Evolutionary conservation across 305 asterid genomes (phyloP), one percentile per base, ranked within the genome.

Genomic region (Fraxinus greggii): DNA sequence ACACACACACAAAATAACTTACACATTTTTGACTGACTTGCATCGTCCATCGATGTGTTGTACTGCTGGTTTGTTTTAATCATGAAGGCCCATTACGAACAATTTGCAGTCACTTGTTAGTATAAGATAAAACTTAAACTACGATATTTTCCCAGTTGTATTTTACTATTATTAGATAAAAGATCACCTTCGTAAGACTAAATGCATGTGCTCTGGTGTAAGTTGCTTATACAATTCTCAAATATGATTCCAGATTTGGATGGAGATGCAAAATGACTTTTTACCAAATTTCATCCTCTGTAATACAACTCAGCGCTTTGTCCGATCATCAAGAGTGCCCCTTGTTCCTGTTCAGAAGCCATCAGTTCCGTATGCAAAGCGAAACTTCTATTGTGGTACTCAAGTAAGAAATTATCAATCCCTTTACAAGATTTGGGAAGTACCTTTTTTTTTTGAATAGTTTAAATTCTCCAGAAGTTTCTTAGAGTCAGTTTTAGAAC

Each of bases 291-390:
- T 93, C 87, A 92, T 94, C 87, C 93, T 96, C 45, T 96, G 98
- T 87, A 96, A 96, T 91, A 94, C 98, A 79, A 96, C 99, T 84
- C 99, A 96, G 77, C 98, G 98, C 80, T 96, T 93, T 87, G 98
- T 96, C 42, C 89, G 98, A 83, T 94, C 98, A 83, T 90, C 97
- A 63, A 91, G 89, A 88, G 92, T 92, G 78, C 92, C 98, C 35
- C 89, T 90, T 75, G 89, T 85, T 83, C 92, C 97, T 78, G 92
- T 88, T 88, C 99, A 92, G 89, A 96, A 94, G 90, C 99, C 98
- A 83, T 92, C 98, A 3, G 91, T 93, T 86, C 98, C 99, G 8
- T 87, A 91, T 84, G 98, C 97, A 82, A 94, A 96, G 86, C 93
- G 95, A 79, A 93, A 88, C 86, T 96, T 96, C 89, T 96, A 93